These are phyloP conservation scores for Oldenlandia corymbosa DNA, from an alignment of 257 asterid genomes.

Conservation along the genomic window DNA sequence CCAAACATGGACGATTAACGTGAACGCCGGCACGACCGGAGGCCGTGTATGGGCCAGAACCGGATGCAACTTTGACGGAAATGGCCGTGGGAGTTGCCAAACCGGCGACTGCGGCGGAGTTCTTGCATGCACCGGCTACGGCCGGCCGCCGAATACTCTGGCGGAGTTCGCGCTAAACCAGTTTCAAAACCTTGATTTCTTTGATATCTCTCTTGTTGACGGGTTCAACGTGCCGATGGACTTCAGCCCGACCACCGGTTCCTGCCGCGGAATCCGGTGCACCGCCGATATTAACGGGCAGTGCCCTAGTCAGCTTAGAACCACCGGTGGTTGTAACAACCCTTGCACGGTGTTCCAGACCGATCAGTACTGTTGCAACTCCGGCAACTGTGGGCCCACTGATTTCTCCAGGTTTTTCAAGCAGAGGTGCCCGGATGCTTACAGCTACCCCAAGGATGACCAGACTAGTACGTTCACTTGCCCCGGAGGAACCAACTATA, in stretches of 20 bases:
- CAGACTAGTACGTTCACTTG: slow-evolving; percentile 22
- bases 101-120: slow-evolving; percentile 37
- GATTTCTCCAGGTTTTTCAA: slow-evolving; percentile 48
- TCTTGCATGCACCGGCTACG: slow-evolving; percentile 35
- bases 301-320: slow-evolving; percentile 47
- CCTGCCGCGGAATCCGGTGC: slow-evolving; percentile 38
- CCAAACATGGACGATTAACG: slow-evolving; percentile 19
- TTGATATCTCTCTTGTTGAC: slow-evolving; percentile 54
- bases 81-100: slow-evolving; percentile 24
- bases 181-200: slow-evolving; percentile 38
- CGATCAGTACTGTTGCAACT: slow-evolving; percentile 58
- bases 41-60: slow-evolving; percentile 43
- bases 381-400: slow-evolving; percentile 59
- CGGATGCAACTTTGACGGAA: slow-evolving; percentile 19
- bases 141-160: slow-evolving; percentile 52
- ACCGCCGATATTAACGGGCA: slow-evolving; percentile 43
- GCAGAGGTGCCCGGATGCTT: slow-evolving; percentile 53
- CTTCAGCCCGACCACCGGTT: slow-evolving; percentile 15
- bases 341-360: slow-evolving; percentile 65
- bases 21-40: slow-evolving; percentile 7
- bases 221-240: slow-evolving; percentile 59
- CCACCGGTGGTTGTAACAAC: slow-evolving; percentile 70
- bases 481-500: slow-evolving; percentile 26
- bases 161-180: slow-evolving; percentile 48
- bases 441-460: slow-evolving; percentile 38